Evolutionary conservation across 2,329 filamentous ascomycete species (phyloP), one percentile per base, ranked within the genome.

Genomic region (Fusarium graminum): DNA sequence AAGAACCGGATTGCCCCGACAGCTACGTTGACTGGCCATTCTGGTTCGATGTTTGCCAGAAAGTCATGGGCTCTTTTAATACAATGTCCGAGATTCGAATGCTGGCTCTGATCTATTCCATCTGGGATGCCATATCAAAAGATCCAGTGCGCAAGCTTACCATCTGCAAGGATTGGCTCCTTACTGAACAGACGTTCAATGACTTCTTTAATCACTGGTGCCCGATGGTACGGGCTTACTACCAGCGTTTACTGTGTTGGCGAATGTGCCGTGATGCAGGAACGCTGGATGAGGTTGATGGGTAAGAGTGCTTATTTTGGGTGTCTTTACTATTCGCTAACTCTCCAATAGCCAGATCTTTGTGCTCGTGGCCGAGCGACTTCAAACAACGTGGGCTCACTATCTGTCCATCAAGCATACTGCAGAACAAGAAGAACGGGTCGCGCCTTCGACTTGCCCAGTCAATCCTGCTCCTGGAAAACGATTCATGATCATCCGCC

Each of bases 171-270:
- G 87, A 88, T 22, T 94, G 95, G 82, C 80, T 97, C 38, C 80
- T 97, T 13, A 85, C 89, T 8, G 89, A 91, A 52, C 83, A 89
- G 26, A 86, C 90, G 3, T 97, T 97, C 75, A 88, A 92, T 73
- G 88, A 87, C 62, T 89, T 93, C 63, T 97, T 97, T 79, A 94
- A 91, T 74, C 93, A 97, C 73, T 97, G 94, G 93, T 97, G 92
- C 73, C 93, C 94, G 0, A 97, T 97, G 94, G 92, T 97, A 22
- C 87, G 94, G 62, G 91, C 93, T 14, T 97, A 97, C 77, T 97
- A 90, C 75, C 95, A 97, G 86, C 92, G 94, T 44, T 80, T 97
- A 47, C 79, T 97, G 22, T 97, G 93, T 78, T 97, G 94, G 94
- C 88, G 93, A 60, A 82, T 97, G 45, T 94, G 91, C 67, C 86